Conservation (phyloP, 2,329 filamentous ascomycete genomes). For the Phoma sp. region DNA sequence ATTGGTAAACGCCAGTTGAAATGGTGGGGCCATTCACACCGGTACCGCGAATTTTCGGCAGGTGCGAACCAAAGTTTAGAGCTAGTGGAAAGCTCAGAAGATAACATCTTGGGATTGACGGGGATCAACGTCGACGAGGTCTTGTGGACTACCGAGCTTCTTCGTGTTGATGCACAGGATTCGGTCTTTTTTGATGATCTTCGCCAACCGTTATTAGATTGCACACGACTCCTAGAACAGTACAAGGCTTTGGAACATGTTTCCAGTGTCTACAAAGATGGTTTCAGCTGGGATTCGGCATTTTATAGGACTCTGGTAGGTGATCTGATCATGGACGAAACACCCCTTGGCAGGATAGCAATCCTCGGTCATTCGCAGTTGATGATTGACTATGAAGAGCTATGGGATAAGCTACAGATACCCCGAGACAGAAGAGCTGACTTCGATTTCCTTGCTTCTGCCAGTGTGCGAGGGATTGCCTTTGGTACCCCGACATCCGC, state of each 20-base stretch:
- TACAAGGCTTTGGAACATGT: not conserved
- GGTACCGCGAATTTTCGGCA: slow-evolving; percentile 18
- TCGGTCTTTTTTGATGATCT: not conserved
- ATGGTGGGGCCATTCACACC: slow-evolving; percentile 30
- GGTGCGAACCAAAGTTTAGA: not conserved
- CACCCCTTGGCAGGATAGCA: slow-evolving; percentile 8
- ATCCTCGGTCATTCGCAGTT: not conserved
- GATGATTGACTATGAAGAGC: not conserved
- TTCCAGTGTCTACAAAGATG: not conserved
- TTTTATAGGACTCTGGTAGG: slow-evolving; percentile 17
- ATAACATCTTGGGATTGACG: not conserved
- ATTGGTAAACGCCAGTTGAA: slow-evolving; percentile 23
- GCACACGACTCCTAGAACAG: not conserved
- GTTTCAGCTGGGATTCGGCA: slow-evolving; percentile 12
- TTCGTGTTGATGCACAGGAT: not conserved
- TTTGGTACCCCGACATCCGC: not conserved
- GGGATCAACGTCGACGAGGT: slow-evolving; percentile 17
- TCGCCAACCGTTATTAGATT: not conserved
- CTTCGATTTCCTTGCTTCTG: not conserved
- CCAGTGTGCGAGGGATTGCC: not conserved
- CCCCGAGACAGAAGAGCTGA: not conserved
- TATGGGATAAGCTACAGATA: not conserved
- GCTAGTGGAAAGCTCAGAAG: not conserved
- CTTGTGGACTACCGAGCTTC: not conserved
- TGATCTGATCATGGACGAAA: slow-evolving; percentile 19